These are phyloP conservation scores for Barbatosphaeria neglecta DNA, from an alignment of 495 filamentous ascomycete genomes.

Conservation along the genomic window DNA sequence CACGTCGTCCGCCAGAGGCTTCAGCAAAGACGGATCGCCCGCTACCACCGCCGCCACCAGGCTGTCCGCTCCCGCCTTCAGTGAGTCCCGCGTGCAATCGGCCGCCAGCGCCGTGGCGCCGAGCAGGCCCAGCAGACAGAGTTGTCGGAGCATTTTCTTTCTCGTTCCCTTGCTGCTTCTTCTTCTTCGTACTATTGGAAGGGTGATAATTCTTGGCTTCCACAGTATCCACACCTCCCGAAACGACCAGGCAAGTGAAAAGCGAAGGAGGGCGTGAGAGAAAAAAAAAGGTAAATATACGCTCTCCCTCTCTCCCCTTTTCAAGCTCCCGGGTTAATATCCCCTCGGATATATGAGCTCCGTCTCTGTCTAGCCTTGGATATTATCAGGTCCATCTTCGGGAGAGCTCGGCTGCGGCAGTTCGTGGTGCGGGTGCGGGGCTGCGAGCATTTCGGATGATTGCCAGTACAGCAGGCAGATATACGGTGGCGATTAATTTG, in stretches of 20 bases:
- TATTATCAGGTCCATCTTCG: not conserved
- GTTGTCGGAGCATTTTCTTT: not conserved
- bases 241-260: not conserved
- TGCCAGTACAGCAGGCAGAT: too few species aligned
- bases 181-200: not conserved
- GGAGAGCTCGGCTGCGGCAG: not conserved
- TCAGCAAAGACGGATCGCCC: constrained; percentile 11
- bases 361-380: not conserved
- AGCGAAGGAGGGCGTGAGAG: not conserved
- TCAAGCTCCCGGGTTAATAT: not conserved
- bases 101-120: constrained; percentile 11
- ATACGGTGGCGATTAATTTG: too few species aligned
- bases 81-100: constrained; percentile 19
- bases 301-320: not conserved
- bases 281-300: not conserved
- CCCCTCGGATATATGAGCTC: not conserved
- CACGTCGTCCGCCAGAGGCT: constrained; percentile 12
- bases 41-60: constrained; percentile 24
- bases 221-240: not conserved
- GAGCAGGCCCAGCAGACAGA: not conserved
- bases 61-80: constrained; percentile 20
- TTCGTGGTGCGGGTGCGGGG: not conserved
- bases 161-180: not conserved
- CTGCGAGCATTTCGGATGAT: not conserved
- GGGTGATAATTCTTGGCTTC: not conserved